phyloP scores from a whole-genome alignment of 2,329 filamentous ascomycete genomes.

The Ophiostoma ips region DNA sequence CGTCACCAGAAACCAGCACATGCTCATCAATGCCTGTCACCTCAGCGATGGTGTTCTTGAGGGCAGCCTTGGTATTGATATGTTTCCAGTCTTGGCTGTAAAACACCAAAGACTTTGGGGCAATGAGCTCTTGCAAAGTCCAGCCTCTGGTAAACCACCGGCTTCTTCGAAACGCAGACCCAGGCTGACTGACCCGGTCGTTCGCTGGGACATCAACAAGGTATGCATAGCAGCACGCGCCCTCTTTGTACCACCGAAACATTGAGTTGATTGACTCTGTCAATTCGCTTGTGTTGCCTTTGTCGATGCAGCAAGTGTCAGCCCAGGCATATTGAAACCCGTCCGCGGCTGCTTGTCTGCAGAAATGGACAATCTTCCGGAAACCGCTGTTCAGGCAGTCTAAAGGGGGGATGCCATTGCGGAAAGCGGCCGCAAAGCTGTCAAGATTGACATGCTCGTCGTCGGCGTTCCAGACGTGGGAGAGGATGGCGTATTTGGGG shows the following conservation, averaged over 20 bases:
- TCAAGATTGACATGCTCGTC: conserved; percentile 11
- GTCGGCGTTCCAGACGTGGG: conserved; percentile 9
- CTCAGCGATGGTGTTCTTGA: conserved; percentile 9
- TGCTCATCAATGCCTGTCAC: conserved; percentile 15
- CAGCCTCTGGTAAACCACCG: conserved; percentile 32
- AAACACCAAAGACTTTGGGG: conserved; percentile 18
- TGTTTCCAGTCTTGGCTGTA: conserved; percentile 18
- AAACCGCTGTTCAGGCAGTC: conserved; percentile 1
- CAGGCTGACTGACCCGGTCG: not conserved
- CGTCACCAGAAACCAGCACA: not conserved
- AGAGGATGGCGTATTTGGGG: conserved; percentile 15
- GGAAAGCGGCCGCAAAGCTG: not conserved
- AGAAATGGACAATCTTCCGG: not conserved
- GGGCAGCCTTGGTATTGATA: conserved; percentile 16
- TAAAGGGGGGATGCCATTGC: not conserved
- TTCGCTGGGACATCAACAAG: not conserved
- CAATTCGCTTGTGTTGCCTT: not conserved
- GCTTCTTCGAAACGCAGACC: conserved; percentile 5
- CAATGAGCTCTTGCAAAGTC: conserved; percentile 55
- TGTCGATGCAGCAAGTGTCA: conserved; percentile 9
- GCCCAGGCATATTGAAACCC: conserved; percentile 1
- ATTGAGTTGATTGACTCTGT: conserved; percentile 7
- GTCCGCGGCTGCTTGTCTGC: not conserved
- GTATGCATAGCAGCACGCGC: conserved; percentile 1
- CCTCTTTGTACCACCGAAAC: conserved; percentile 5